Conservation (phyloP, 208 protist species). For the Crithidia brevicula region DNA sequence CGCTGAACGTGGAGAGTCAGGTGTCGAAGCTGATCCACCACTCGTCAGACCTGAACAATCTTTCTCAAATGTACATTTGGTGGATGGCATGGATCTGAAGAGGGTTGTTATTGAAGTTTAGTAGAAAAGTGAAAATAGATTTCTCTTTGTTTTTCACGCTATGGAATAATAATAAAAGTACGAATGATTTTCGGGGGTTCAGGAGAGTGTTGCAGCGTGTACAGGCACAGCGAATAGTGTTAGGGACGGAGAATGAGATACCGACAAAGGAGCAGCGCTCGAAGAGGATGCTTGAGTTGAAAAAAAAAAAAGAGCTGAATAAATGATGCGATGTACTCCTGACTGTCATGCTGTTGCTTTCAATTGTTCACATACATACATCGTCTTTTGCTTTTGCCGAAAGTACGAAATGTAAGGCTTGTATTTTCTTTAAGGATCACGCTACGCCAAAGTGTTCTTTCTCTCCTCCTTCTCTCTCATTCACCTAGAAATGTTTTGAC, state of each 20-base stretch:
- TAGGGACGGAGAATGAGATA: too few species aligned
- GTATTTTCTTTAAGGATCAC: neutral
- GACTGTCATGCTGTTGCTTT: too few species aligned
- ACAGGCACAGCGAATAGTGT: too few species aligned
- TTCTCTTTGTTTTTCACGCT: neutral
- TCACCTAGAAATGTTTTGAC: too few species aligned
- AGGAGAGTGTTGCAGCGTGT: too few species aligned
- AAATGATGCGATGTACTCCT: neutral
- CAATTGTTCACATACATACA: too few species aligned
- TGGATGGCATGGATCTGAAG: constrained; percentile 97
- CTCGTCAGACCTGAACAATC: constrained; percentile 90
- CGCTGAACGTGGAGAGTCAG: constrained; percentile 93
- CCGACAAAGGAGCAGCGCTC: too few species aligned
- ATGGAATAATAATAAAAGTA: too few species aligned
- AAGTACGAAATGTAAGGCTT: too few species aligned
- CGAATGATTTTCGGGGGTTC: too few species aligned
- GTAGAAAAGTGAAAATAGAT: neutral
- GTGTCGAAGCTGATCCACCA: constrained; percentile 94
- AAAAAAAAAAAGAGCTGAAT: neutral
- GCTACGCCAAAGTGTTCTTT: neutral
- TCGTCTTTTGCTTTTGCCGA: too few species aligned
- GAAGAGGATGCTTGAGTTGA: neutral
- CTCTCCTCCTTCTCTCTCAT: neutral
- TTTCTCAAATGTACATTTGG: constrained; percentile 96
- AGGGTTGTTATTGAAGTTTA: too few species aligned